phyloP scores from a whole-genome alignment of 2,329 filamentous ascomycete genomes.

The Raffaelea deltoideospora region DNA sequence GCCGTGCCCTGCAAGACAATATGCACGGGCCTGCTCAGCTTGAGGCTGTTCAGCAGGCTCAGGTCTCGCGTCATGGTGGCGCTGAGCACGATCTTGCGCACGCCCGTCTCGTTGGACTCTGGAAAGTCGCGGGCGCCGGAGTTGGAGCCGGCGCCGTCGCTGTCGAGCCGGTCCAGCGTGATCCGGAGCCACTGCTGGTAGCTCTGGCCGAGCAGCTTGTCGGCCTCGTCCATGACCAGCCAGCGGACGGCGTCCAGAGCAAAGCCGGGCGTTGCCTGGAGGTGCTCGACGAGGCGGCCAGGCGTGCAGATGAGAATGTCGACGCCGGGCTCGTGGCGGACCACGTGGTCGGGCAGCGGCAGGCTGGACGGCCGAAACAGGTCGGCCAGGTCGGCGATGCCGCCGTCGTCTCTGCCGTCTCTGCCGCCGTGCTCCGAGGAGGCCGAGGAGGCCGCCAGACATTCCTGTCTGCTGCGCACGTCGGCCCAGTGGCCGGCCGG shows the following conservation, averaged over 20 bases:
- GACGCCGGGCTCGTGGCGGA: constrained; percentile 53
- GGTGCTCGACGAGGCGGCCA: constrained; percentile 80
- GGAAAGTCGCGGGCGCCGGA: constrained; percentile 38
- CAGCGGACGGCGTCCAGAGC: constrained; percentile 64
- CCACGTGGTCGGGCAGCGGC: constrained; percentile 35
- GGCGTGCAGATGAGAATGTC: constrained; percentile 87
- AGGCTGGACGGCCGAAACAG: constrained; percentile 20
- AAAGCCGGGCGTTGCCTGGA: constrained; percentile 73
- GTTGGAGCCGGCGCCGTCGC: constrained; percentile 16
- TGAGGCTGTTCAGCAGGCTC: constrained; percentile 60
- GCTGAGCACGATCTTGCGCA: constrained; percentile 75
- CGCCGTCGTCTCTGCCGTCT: background rate
- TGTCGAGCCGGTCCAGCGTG: constrained; percentile 45
- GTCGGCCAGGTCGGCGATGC: constrained; percentile 12
- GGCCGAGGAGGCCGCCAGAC: constrained; percentile 16
- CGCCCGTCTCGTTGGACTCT: constrained; percentile 33
- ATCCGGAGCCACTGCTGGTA: constrained; percentile 81
- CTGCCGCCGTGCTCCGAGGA: background rate
- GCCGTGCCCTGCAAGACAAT: constrained; percentile 52
- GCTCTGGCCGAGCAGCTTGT: constrained; percentile 78
- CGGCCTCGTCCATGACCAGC: constrained; percentile 87
- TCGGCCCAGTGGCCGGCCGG: constrained; percentile 35
- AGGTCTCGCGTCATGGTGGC: constrained; percentile 86
- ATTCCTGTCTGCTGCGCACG: constrained; percentile 18
- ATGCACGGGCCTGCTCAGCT: constrained; percentile 57